Evolutionary conservation across 2,329 filamentous ascomycete species (phyloP), one percentile per base, ranked within the genome.

Genomic region (Bisporella sp.): DNA sequence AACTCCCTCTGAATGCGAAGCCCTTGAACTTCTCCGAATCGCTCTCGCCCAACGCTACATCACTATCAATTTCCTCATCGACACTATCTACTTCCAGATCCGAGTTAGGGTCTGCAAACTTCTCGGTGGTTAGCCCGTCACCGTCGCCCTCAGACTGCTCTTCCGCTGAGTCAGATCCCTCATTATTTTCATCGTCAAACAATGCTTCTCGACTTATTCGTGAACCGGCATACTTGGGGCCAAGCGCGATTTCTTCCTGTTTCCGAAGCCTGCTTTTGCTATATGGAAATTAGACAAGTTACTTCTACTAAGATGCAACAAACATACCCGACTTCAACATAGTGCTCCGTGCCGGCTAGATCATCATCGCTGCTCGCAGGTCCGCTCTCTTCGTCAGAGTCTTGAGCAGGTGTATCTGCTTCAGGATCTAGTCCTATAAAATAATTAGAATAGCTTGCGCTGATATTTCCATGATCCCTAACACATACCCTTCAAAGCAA

Each of bases 211-310:
- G 79, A 57, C 83, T 89, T 35, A 96, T 79, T 45, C 80, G 79
- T 13, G 86, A 77, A 8, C 92, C 91, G 55, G 82, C 77, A 68
- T 97, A 97, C 64, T 89, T 79, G 11, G 85, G 83, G 0, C 90
- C 92, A 1, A 96, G 73, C 0, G 79, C 71, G 13, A 84, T 69
- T 29, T 77, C 76, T 33, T 89, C 82, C 51, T 82, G 82, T 64
- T 88, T 84, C 57, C 89, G 82, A 58, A 96, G 73, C 66, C 87
- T 92, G 71, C 86, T 93, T 74, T 91, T 93, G 21, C 83, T 85
- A 54, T 54, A 28, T 13, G 55, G 33, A 49, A 53, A n/a, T 48
- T 33, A 57, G 49, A 21, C 21, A 21, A 21, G 21, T 21, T 30
- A 47, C 39, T 48, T 21, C 41, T 29, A 3, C 37, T 31, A 8